These are phyloP conservation scores for Cocos nucifera DNA, from an alignment of 176 grass and related monocot species.

Conservation along the genomic window DNA sequence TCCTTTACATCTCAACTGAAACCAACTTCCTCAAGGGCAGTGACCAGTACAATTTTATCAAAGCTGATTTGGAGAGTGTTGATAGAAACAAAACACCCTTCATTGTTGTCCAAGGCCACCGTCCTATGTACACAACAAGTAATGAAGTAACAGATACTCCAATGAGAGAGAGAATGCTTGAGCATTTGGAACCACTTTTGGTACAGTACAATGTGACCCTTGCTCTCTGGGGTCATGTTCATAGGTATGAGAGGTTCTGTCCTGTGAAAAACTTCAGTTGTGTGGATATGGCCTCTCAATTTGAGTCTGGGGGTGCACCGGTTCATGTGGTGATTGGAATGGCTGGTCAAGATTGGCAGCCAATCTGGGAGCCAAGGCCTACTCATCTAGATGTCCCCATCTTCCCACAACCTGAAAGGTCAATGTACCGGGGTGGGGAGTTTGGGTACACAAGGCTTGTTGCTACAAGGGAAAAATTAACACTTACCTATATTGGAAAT, in stretches of 20 bases:
- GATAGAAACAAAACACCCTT: constrained; percentile 81
- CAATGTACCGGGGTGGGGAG: constrained; percentile 75
- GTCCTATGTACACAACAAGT: constrained; percentile 89
- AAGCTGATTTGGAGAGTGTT: constrained; percentile 67
- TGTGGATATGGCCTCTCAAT: constrained; percentile 49
- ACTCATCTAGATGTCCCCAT: constrained; percentile 59
- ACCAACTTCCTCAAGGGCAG: constrained; percentile 72
- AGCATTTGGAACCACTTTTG: constrained; percentile 66
- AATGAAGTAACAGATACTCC: constrained; percentile 49
- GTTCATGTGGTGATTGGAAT: constrained; percentile 97
- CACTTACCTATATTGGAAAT: constrained; percentile 64
- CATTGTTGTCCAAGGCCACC: constrained; percentile 84
- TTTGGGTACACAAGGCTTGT: constrained; percentile 78
- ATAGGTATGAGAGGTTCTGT: constrained; percentile 94
- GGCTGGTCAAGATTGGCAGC: constrained; percentile 74
- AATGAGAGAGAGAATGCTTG: constrained; percentile 57
- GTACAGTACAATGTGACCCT: constrained; percentile 80
- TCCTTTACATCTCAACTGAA: constrained; percentile 86
- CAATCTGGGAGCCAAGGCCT: constrained; percentile 63
- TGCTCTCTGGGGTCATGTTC: constrained; percentile 90
- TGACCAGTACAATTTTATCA: constrained; percentile 74
- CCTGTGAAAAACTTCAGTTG: constrained; percentile 71
- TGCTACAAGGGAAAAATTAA: constrained; percentile 72
- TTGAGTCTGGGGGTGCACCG: constrained; percentile 50
- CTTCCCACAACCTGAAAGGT: constrained; percentile 61